Evolutionary conservation across 805 yeast species (phyloP).

Genomic region (Yamadazyma kitorensis): DNA sequence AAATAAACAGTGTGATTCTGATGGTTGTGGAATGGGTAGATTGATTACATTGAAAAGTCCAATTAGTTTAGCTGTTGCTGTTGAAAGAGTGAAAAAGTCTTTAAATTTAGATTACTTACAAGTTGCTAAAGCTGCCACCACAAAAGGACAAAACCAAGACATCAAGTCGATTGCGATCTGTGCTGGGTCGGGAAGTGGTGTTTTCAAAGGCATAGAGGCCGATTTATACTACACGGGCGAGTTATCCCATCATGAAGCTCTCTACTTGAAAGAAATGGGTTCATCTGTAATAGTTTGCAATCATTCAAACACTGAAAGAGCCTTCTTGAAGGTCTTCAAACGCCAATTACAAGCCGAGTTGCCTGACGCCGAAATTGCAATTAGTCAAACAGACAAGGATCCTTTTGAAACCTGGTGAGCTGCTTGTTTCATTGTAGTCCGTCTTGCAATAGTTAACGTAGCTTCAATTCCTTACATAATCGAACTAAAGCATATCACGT

Average conservation of each 20-base stretch:
- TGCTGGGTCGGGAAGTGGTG: conserved; percentile 92
- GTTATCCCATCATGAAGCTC: conserved; percentile 87
- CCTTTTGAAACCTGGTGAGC: conserved; percentile 49
- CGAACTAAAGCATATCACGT: too few species aligned
- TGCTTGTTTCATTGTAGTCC: too few species aligned
- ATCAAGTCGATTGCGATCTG: conserved; percentile 74
- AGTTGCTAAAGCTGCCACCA: conserved; percentile 45
- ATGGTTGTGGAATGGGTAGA: conserved; percentile 82
- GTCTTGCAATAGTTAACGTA: too few species aligned
- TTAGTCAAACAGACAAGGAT: conserved; percentile 61
- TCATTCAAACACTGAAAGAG: conserved; percentile 92
- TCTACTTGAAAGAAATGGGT: conserved; percentile 69
- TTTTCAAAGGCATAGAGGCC: conserved; percentile 57
- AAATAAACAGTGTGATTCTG: conserved; percentile 31
- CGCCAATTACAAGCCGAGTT: conserved; percentile 47
- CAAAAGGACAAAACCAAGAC: conserved; percentile 23
- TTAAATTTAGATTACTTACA: conserved; percentile 59
- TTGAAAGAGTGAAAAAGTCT: conserved; percentile 50
- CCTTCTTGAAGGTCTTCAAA: conserved; percentile 59
- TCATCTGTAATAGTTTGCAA: conserved; percentile 73
- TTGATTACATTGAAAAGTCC: conserved; percentile 48
- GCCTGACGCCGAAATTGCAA: conserved; percentile 39
- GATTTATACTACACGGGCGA: conserved; percentile 91
- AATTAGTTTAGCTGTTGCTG: conserved; percentile 41
- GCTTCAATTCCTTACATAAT: too few species aligned